Base-by-base conservation (phyloP, 169 alveolate species). In the Ichthyophthirius multifiliis region DNA sequence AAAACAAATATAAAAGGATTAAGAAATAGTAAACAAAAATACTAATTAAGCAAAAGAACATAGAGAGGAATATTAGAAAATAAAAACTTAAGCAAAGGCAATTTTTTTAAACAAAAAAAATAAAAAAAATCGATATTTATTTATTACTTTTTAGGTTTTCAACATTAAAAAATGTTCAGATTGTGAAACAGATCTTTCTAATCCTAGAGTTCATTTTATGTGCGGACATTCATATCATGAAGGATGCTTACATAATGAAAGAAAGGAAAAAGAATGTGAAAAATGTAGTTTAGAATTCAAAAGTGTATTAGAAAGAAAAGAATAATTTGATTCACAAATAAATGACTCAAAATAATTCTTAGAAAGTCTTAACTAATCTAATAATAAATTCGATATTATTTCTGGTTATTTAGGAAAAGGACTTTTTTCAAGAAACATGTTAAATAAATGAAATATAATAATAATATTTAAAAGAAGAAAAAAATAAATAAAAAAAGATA, bases 191-290 rank as follows among this genome's bases (percentile, higher is more conserved):
- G 74, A 74, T 16, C 63, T 91, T 20, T 35, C 74, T 5, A 67
- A 84, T 3, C 94, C 96, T 15, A 82, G 91, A 48, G 83, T 84
- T 37, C 93, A 91, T 48, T 91, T 91, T 37, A 78, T 91, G 88
- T 91, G 96, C 48, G 90, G 90, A n/a, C 94, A 89, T 74, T 78
- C 90, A 13, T 89, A 76, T 73, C 94, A 88, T 48, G 89, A 79
- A 23, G 34, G 74, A 7, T 91, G 96, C 63, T 77, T 89, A 16
- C 83, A 78, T 16, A 16, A 75, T 20, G 89, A 88, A 10, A 48
- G 63, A 6, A 67, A 41, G 13, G 43, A 74, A 75, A 87, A 74
- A 62, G 80, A 73, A 13, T 83, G 91, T 71, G 43, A 30, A 37
- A 71, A 64, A 34, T 83, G 87, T 48, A 18, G 39, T 30, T 30